These are phyloP conservation scores for Pascua sp. DNA, from an alignment of 1,284 basidiomycete genomes.

Conservation along the genomic window DNA sequence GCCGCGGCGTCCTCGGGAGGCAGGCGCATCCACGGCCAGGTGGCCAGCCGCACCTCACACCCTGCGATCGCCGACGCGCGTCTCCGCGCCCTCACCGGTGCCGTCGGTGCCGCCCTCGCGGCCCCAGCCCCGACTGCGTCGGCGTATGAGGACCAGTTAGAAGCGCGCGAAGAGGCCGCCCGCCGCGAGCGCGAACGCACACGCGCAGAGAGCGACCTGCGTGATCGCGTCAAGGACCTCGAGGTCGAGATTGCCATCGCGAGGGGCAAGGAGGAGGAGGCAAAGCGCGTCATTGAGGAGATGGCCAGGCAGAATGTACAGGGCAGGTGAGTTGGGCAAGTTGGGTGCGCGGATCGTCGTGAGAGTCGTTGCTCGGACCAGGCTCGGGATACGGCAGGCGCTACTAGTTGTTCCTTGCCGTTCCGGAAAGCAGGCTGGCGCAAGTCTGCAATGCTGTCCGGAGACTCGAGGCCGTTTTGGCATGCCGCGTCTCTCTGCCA, in stretches of 20 bases:
- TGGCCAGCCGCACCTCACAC: slow-evolving; percentile 42
- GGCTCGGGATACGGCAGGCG: too few relatives aligned
- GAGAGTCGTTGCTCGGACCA: too few relatives aligned
- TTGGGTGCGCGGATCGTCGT: too few relatives aligned
- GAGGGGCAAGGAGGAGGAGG: slow-evolving; percentile 35
- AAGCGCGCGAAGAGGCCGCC: slow-evolving; percentile 28
- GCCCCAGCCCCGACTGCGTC: slow-evolving; percentile 1
- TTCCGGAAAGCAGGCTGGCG: too few relatives aligned
- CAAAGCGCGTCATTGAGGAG: slow-evolving; percentile 35
- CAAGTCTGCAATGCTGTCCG: too few relatives aligned
- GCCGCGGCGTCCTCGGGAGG: not conserved
- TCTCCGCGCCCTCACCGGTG: slow-evolving; percentile 30
- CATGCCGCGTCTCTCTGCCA: too few relatives aligned
- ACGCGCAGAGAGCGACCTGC: slow-evolving; percentile 28
- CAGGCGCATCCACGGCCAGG: slow-evolving; percentile 13
- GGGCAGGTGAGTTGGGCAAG: slow-evolving; percentile 17
- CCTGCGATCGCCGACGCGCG: slow-evolving; percentile 41
- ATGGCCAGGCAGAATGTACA: slow-evolving; percentile 30
- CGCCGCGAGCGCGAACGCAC: slow-evolving; percentile 29
- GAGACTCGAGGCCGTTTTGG: not conserved
- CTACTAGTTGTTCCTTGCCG: too few relatives aligned
- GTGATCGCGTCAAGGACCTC: slow-evolving; percentile 44
- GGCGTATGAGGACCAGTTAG: slow-evolving; percentile 6
- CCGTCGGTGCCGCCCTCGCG: slow-evolving; percentile 27
- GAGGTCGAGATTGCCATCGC: slow-evolving; percentile 42